Base-by-base conservation (phyloP, 2,329 filamentous ascomycete genomes). In the Sporothrix brunneoviolacea region DNA sequence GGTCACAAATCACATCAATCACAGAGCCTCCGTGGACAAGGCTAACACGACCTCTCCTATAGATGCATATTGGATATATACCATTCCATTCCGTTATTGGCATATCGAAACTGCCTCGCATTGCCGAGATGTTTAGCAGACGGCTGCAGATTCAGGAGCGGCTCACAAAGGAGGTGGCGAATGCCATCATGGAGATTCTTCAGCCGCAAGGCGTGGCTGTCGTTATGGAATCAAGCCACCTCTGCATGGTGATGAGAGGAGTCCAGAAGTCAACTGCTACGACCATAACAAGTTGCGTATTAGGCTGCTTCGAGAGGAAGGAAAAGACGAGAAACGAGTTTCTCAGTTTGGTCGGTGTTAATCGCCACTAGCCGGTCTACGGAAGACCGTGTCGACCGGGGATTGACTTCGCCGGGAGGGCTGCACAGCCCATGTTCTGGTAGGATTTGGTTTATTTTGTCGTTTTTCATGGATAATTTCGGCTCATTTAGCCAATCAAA, bases 51-150 rank as follows among this genome's bases (percentile, higher is more conserved):
- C 2, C n/a, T 27, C 16, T n/a, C 37, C 16, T 35, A 15, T 58
- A 94, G 88, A 97, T 98, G 88, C 93, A 98, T 70, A 97, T 98
- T 60, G 93, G 91, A 52, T 98, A 98, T 69, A 97, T 98, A 56
- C 93, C 93, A 27, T 83, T 84, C 62, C 82, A 90, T 64, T 83
- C 91, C 53, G 91, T 98, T 47, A 89, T 98, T 55, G 93, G 93
- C 44, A 84, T 98, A 47, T 96, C 91, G 28, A 98, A 98, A 68
- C 79, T 98, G 44, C 91, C 91, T 22, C 85, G 93, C 55, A 91
- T 98, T 58, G 93, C 91, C 49, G 91, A 98, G 64, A 94, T 98
- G 88, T 98, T 95, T 70, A 85, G 87, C 42, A 85, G 93, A 48
- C 79, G 93, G 50, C 77, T 98, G 4, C 93, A 98, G 68, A 91